These are phyloP conservation scores for Aspergillus latus DNA, from an alignment of 2,329 filamentous ascomycete species.

Conservation along the genomic window DNA sequence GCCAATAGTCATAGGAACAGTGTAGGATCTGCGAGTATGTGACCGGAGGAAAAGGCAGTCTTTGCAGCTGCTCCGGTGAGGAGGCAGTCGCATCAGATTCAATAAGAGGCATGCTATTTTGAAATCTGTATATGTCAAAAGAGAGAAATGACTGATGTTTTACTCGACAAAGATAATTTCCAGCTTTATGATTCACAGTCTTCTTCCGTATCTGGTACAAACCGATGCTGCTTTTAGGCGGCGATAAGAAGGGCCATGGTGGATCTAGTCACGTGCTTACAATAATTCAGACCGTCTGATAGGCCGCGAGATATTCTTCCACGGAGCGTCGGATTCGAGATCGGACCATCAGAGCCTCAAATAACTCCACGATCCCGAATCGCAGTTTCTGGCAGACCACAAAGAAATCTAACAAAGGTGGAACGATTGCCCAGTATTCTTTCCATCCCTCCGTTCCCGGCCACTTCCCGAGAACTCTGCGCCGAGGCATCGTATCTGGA, in stretches of 20 bases:
- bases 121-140: neutral
- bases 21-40: conserved; percentile 85
- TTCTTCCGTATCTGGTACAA: neutral
- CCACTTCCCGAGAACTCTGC: no score
- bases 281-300: conserved; percentile 13
- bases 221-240: neutral
- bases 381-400: no score
- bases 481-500: neutral
- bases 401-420: no score
- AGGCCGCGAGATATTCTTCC: conserved; percentile 6
- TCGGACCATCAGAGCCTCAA: conserved; percentile 8
- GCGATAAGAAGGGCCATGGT: neutral
- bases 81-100: conserved; percentile 25
- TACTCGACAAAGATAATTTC: neutral
- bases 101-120: conserved; percentile 30
- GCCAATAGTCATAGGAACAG: conserved; percentile 93
- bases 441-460: no score
- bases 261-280: conserved; percentile 10
- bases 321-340: conserved; percentile 5
- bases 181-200: neutral
- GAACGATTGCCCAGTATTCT: no score
- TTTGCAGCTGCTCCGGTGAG: conserved; percentile 22
- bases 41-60: conserved; percentile 75
- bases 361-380: conserved; percentile 7
- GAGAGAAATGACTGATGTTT: neutral